Conservation (phyloP, 2,329 filamentous ascomycete genomes). For the Nemania abortiva region DNA sequence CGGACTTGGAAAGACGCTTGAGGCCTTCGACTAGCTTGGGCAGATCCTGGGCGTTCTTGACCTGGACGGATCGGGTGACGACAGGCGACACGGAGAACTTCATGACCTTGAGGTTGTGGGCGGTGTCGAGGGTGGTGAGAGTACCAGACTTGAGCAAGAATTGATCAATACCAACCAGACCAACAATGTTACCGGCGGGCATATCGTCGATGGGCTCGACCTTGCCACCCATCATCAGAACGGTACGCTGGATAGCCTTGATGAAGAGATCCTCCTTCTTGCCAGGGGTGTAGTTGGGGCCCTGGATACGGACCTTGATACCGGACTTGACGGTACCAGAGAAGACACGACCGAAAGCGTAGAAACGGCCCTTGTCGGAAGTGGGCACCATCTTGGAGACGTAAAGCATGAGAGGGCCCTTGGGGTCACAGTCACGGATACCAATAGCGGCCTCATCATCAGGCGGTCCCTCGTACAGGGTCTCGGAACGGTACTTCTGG, state of each 20-base stretch:
- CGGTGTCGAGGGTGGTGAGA: constrained; percentile 94
- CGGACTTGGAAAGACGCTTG: constrained; percentile 99
- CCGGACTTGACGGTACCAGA: constrained; percentile 97
- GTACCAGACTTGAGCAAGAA: constrained; percentile 99
- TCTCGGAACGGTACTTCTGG: constrained; percentile 98
- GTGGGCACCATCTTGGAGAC: constrained; percentile 99
- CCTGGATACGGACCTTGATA: constrained; percentile 99
- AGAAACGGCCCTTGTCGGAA: constrained; percentile 99
- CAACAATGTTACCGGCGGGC: constrained; percentile 99
- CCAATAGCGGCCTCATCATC: constrained; percentile 94
- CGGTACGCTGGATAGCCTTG: constrained; percentile 99
- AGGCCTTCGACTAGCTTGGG: constrained; percentile 99
- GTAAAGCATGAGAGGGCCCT: constrained; percentile 99
- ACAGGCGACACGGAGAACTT: constrained; percentile 99
- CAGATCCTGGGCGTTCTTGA: constrained; percentile 99
- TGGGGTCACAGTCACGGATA: constrained; percentile 98
- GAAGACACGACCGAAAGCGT: constrained; percentile 99
- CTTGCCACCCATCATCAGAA: constrained; percentile 99
- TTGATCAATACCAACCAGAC: constrained; percentile 99
- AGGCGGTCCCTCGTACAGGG: constrained; percentile 95
- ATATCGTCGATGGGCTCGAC: constrained; percentile 99
- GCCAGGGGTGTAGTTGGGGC: constrained; percentile 97
- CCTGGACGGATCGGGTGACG: constrained; percentile 97
- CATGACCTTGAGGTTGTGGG: constrained; percentile 99
- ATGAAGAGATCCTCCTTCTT: constrained; percentile 99